phyloP scores from a whole-genome alignment of 371 early-diverging fungal genomes.

The Sporodiniella umbellata region DNA sequence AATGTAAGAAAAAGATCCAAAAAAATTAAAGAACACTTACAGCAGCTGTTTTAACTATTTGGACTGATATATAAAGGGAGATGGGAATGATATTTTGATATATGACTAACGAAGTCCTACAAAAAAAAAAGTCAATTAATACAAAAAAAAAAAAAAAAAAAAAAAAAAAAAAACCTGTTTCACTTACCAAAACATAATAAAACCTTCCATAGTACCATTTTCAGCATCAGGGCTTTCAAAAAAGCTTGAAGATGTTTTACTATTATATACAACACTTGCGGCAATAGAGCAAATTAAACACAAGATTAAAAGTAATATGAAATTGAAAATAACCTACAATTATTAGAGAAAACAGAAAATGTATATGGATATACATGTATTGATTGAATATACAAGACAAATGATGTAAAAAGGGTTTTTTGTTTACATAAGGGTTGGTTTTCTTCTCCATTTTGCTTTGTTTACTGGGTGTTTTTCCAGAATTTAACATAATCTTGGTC shows the following conservation, averaged over 20 bases:
- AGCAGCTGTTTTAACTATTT: constrained; percentile 80
- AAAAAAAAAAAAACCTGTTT: too few species aligned
- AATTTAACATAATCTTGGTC: constrained; percentile 88
- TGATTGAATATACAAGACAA: background rate
- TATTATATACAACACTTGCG: constrained; percentile 46
- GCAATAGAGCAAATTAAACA: constrained; percentile 70
- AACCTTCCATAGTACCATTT: constrained; percentile 46
- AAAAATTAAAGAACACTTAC: constrained; percentile 31
- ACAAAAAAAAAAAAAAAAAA: too few species aligned
- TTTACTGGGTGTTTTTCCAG: constrained; percentile 93
- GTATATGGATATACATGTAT: background rate
- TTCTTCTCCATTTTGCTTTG: constrained; percentile 92
- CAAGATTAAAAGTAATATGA: constrained; percentile 44
- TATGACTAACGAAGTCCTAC: constrained; percentile 46
- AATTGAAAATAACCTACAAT: constrained; percentile 52
- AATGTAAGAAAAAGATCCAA: constrained; percentile 6
- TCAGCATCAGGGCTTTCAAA: constrained; percentile 41
- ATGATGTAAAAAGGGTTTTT: background rate
- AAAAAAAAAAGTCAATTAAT: background rate
- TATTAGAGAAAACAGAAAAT: background rate
- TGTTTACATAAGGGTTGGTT: constrained; percentile 86
- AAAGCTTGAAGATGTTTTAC: constrained; percentile 22
- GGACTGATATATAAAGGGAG: constrained; percentile 94
- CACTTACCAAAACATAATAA: constrained; percentile 48
- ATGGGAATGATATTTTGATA: constrained; percentile 76